A percentile compares a stretch with the other conserved stretches of the same genome.
Conservation (phyloP, 2,329 filamentous ascomycete species). For the Rhinocladiella similis region DNA sequence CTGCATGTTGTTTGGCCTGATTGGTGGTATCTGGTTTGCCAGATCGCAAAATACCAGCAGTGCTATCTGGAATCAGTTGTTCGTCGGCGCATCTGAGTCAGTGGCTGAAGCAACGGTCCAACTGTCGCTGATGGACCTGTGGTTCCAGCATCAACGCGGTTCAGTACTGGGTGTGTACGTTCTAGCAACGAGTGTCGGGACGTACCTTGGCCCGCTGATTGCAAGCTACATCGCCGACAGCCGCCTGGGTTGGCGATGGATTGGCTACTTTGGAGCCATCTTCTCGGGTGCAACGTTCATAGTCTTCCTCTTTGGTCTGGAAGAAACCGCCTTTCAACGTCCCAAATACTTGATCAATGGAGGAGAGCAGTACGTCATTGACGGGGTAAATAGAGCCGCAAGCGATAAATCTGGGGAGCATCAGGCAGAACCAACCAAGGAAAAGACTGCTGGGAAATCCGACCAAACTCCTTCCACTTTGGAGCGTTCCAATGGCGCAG, state of each 20-base stretch:
- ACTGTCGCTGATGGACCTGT: slow-evolving; percentile 58
- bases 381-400: slow-evolving; percentile 15
- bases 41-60: slow-evolving; percentile 44
- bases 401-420: slow-evolving; percentile 10
- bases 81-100: slow-evolving; percentile 58
- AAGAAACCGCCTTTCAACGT: slow-evolving; percentile 46
- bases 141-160: slow-evolving; percentile 59
- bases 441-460: slow-evolving; percentile 7
- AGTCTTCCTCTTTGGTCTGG: slow-evolving; percentile 53
- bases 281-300: slow-evolving; percentile 50
- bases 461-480: slow-evolving; percentile 12
- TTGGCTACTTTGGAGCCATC: slow-evolving; percentile 53
- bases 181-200: slow-evolving; percentile 56
- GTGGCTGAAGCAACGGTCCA: slow-evolving; percentile 59
- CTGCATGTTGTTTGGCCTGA: slow-evolving; percentile 50
- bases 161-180: slow-evolving; percentile 57
- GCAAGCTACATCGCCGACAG: slow-evolving; percentile 53
- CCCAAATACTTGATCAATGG: slow-evolving; percentile 22
- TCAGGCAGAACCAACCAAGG: slow-evolving; percentile 4
- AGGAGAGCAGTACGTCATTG: slow-evolving; percentile 21
- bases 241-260: slow-evolving; percentile 55
- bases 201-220: slow-evolving; percentile 56
- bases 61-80: slow-evolving; percentile 57
- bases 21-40: slow-evolving; percentile 58
- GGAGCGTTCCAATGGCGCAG: slow-evolving; percentile 14